Evolutionary conservation across 768 basidiomycete genomes (phyloP), one percentile per base, ranked within the genome.

Genomic region (Boletus sensibilis): DNA sequence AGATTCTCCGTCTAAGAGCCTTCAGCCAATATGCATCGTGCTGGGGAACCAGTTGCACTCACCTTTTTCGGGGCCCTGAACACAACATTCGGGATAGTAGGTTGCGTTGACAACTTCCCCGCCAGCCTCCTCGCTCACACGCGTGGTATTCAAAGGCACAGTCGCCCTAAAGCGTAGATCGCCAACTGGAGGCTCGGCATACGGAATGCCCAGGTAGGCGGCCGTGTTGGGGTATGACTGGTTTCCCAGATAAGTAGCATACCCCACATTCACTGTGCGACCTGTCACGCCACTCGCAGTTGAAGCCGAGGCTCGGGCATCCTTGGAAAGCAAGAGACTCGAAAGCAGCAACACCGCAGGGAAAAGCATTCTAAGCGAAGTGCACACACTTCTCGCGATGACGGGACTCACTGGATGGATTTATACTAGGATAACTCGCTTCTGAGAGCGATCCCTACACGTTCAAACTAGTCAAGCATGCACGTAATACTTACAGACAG

Each of bases 181-280:
- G 0, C 76, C 78, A 31, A 75, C 47, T 4, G 79, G 78, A 13
- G 78, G 65, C 56, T 79, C 78, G 23, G 78, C 77, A 56, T 72
- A 78, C 21, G 74, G 78, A 38, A 79, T 63, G 2, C 78, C 79
- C 57, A 87, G 73, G 64, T 80, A 87, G 0, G 82, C 81, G 18
- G 83, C 80, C 12, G 79, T 76, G 58, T 84, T 78, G 0, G 79
- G 76, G 58, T 72, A 80, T 1, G 79, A 76, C 10, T 71, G 70
- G 56, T 83, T 84, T 2, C 85, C 85, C 4, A 74, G 71, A 60
- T 85, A 87, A 51, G 73, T 77, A 1, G 81, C 82, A 55, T 88
- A 86, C 16, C 83, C 84, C 14, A 82, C 75, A 59, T 85, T 78
- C 39, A 85, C 77, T 27, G 83, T 69, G 55, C 71, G 60, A 12